A percentile compares a stretch with the other conserved stretches of the same genome.
Conservation (phyloP, 306 rosid species). For the Trifolium fragiferum region DNA sequence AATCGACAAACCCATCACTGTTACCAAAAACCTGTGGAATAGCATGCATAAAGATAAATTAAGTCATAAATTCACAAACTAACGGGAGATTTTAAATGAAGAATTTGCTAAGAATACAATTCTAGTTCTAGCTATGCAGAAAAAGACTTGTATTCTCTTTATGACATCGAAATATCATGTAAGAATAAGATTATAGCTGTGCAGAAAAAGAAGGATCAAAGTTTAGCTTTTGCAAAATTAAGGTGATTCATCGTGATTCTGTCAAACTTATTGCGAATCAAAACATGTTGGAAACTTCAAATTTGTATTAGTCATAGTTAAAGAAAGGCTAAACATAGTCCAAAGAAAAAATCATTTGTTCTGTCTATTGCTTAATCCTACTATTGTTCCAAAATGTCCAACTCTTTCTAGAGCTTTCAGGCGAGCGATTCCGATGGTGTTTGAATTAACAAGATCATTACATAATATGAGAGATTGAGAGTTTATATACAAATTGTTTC, state of each 20-base stretch:
- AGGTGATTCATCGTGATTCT: background rate
- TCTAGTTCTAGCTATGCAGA: background rate
- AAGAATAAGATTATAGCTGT: background rate
- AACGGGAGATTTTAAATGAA: background rate
- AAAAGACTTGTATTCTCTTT: background rate
- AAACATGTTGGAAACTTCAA: background rate
- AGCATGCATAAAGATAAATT: slow-evolving; percentile 35
- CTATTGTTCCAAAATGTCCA: background rate
- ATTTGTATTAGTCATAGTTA: no score
- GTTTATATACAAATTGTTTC: background rate
- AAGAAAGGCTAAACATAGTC: background rate
- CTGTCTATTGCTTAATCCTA: background rate
- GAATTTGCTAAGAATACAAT: background rate
- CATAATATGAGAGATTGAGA: no score
- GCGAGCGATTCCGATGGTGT: background rate
- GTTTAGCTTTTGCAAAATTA: background rate
- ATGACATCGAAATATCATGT: slow-evolving; percentile 15
- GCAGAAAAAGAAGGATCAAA: background rate
- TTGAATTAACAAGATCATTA: no score
- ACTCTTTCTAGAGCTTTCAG: background rate
- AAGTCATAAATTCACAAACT: background rate
- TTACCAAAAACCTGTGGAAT: slow-evolving; percentile 78
- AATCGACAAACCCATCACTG: slow-evolving; percentile 86
- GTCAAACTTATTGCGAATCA: background rate
- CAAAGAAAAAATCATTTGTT: background rate